Evolutionary conservation across 2,329 filamentous ascomycete genomes (phyloP), one percentile per base, ranked within the genome.

Genomic region (Aaosphaeria pasadenensis): DNA sequence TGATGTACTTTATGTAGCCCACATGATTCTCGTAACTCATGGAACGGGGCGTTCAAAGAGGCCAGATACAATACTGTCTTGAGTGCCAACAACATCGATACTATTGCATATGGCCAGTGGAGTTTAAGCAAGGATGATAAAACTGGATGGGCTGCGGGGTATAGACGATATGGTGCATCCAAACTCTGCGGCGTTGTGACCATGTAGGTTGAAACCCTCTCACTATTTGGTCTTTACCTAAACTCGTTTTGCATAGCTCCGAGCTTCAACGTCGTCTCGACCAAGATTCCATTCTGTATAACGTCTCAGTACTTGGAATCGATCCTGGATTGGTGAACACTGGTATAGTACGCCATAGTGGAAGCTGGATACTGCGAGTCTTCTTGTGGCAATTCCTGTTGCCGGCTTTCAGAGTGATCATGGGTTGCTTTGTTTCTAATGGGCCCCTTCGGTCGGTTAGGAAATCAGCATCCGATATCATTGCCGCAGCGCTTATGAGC

Each of bases 381-480:
- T 31, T 51, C 4, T 51, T 64, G 36, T 50, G 50, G 7, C 63
- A 63, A 35, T 29, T 59, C 24, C 11, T 67, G 5, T 43, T 56
- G 17, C 47, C 47, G 4, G 42, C 38, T 36, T 7, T 71, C 4
- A 53, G 62, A 1, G 49, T 54, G 30, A 17, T 69, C 11, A 49
- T 60, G 31, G 55, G 55, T 11, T 51, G 45, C 6, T 47, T 63
- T 31, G 59, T 42, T 6, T 62, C 70, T 0, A 73, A 73, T 31
- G 67, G 65, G 0, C 35, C 51, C 1, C 40, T 66, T 6, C 58
- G 69, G 5, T 58, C 69, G 3, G 3, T 56, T 30, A 54, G 54
- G 54, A 70, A 67, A 56, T 71, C 69, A 32, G 71, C 69, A 4
- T 53, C 42, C 5, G 66, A 74, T 52, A 55, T 60, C 30, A 38